phyloP scores from a whole-genome alignment of 1,284 basidiomycete genomes.

The Afroboletus lepidellus region DNA sequence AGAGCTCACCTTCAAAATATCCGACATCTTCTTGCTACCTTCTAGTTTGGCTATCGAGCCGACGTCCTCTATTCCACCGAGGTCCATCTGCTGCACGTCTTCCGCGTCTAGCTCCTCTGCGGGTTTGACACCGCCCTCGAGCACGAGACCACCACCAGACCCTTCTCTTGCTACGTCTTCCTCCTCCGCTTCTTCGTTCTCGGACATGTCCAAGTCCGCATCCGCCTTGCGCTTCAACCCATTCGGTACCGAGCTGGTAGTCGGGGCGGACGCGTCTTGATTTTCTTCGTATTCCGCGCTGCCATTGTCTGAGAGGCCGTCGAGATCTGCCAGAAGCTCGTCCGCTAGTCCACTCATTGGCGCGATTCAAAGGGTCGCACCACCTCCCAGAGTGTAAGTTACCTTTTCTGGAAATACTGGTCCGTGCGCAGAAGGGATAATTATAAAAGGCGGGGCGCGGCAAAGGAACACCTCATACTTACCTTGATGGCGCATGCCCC shows the following conservation, averaged over 20 bases:
- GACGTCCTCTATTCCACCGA: conserved; percentile 82
- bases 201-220: conserved; percentile 50
- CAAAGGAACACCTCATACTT: conserved; percentile 26
- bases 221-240: conserved; percentile 63
- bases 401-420: conserved; percentile 16
- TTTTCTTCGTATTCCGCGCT: conserved; percentile 54
- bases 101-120: conserved; percentile 92
- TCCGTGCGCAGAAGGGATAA: background rate
- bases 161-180: conserved; percentile 41
- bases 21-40: conserved; percentile 79
- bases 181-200: conserved; percentile 41
- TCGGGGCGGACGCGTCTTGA: conserved; percentile 31
- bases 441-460: background rate
- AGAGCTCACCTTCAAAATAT: conserved; percentile 71
- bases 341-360: conserved; percentile 78
- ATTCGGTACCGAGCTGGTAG: conserved; percentile 37
- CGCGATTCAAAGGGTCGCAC: background rate
- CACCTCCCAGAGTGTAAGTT: conserved; percentile 1
- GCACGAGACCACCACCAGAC: conserved; percentile 62
- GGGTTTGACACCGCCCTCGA: conserved; percentile 87
- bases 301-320: conserved; percentile 68
- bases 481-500: conserved; percentile 36
- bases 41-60: conserved; percentile 87
- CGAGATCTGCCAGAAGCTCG: conserved; percentile 86
- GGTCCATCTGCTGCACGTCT: conserved; percentile 90